These are phyloP conservation scores for Rubus idaeus DNA, from an alignment of 306 rosid genomes.

Conservation along the genomic window DNA sequence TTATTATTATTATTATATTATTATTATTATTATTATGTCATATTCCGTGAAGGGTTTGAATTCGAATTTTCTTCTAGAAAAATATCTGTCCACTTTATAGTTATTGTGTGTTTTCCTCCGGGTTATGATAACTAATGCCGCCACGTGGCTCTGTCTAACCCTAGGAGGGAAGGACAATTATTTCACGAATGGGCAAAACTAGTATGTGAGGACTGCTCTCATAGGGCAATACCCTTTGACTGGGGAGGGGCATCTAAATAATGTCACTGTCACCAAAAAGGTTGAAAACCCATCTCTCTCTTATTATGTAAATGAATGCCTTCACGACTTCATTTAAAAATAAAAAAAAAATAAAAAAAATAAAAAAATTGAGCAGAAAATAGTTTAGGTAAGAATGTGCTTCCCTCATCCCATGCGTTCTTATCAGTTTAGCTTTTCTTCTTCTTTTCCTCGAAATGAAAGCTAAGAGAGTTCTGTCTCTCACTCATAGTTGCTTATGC, in stretches of 20 bases:
- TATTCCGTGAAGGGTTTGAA: not conserved
- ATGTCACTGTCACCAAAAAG: constrained; percentile 82
- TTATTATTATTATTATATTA: too few species aligned
- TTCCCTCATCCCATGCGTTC: constrained; percentile 63
- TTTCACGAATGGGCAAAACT: constrained; percentile 40
- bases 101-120: constrained; percentile 5
- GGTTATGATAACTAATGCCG: constrained; percentile 1
- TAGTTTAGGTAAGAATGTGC: constrained; percentile 39
- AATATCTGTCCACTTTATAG: not conserved
- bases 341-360: not conserved
- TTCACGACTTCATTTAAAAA: not conserved
- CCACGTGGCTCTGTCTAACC: constrained; percentile 49
- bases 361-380: not conserved
- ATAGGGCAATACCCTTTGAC: constrained; percentile 67
- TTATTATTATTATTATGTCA: too few species aligned
- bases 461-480: constrained; percentile 16
- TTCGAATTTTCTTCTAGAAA: not conserved
- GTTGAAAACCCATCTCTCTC: not conserved
- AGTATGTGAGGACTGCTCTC: constrained; percentile 29
- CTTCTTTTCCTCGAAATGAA: constrained; percentile 1
- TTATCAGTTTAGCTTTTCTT: constrained; percentile 50
- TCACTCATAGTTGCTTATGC: constrained; percentile 33
- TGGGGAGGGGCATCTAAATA: constrained; percentile 44
- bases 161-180: constrained; percentile 53
- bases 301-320: not conserved